Evolutionary conservation across 2,329 filamentous ascomycete species (phyloP).

Genomic region (Microsporum ferrugineum): DNA sequence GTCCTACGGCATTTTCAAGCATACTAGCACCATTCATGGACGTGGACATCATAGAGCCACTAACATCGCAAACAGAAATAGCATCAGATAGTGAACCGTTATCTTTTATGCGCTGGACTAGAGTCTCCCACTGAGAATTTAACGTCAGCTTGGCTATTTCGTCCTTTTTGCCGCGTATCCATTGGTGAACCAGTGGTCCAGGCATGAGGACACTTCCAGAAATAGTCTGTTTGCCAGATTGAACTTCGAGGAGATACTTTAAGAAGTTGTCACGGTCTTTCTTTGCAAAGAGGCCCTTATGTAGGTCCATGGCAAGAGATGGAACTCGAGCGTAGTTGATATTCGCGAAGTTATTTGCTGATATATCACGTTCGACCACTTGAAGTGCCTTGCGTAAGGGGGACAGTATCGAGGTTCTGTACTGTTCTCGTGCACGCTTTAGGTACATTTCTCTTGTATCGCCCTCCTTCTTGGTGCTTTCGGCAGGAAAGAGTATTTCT

Average conservation of each 20-base stretch:
- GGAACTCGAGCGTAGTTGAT: conserved; percentile 50
- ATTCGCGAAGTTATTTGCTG: conserved; percentile 41
- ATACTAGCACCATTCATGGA: conserved; percentile 40
- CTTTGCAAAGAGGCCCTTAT: conserved; percentile 38
- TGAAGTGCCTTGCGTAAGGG: conserved; percentile 42
- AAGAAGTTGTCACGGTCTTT: conserved; percentile 44
- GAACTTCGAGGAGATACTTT: conserved; percentile 41
- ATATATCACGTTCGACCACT: conserved; percentile 41
- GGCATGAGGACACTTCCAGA: conserved; percentile 48
- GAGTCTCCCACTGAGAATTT: conserved; percentile 45
- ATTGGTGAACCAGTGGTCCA: conserved; percentile 36
- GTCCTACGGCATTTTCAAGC: conserved; percentile 44
- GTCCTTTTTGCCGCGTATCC: conserved; percentile 16
- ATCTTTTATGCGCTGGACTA: conserved; percentile 48
- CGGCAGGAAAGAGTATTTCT: conserved; percentile 40
- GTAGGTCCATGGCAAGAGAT: conserved; percentile 46
- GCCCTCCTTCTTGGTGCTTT: conserved; percentile 23
- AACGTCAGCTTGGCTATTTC: conserved; percentile 11
- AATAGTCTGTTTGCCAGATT: conserved; percentile 39
- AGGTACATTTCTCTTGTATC: conserved; percentile 41
- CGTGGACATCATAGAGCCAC: conserved; percentile 40
- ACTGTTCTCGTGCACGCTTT: conserved; percentile 43
- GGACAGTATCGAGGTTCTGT: conserved; percentile 41
- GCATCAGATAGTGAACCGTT: conserved; percentile 43
- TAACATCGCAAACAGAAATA: conserved; percentile 50